A percentile compares a stretch with the other conserved stretches of the same genome.
Conservation (phyloP, 257 asterid species). For the Solanum dulcamara region DNA sequence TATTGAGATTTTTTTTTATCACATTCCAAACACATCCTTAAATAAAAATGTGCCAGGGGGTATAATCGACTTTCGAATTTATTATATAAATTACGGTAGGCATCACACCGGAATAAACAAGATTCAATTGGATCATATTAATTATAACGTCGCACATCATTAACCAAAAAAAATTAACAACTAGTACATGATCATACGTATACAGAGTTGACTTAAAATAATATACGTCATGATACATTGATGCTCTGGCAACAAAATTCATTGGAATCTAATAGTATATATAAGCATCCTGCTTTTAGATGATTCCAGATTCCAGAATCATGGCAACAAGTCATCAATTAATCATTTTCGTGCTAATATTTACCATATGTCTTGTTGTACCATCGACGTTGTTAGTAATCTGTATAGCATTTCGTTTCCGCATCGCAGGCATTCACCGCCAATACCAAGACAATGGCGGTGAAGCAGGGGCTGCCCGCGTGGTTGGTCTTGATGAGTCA, state of each 20-base stretch:
- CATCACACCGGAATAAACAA: not conserved
- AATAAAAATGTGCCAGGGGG: not conserved
- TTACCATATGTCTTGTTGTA: not conserved
- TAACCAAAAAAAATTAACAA: not conserved
- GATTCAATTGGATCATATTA: not conserved
- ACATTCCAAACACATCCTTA: not conserved
- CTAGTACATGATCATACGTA: not conserved
- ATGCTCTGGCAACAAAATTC: not conserved
- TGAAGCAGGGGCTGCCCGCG: not conserved
- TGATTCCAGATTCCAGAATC: not conserved
- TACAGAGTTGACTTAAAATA: not conserved
- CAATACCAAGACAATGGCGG: not conserved
- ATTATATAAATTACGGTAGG: not conserved
- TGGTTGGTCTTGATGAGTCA: slow-evolving; percentile 2
- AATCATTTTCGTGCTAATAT: not conserved
- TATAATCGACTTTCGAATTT: not conserved
- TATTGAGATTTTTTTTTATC: not conserved
- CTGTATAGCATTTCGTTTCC: not conserved
- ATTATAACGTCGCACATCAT: not conserved
- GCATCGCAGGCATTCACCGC: not conserved
- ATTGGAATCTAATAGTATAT: not conserved
- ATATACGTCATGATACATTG: not conserved
- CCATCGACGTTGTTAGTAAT: not conserved
- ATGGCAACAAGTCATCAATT: not conserved
- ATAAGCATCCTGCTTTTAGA: not conserved